These are phyloP conservation scores for Globisporangium mamillatum DNA, from an alignment of 352 stramenopile species.

Conservation along the genomic window DNA sequence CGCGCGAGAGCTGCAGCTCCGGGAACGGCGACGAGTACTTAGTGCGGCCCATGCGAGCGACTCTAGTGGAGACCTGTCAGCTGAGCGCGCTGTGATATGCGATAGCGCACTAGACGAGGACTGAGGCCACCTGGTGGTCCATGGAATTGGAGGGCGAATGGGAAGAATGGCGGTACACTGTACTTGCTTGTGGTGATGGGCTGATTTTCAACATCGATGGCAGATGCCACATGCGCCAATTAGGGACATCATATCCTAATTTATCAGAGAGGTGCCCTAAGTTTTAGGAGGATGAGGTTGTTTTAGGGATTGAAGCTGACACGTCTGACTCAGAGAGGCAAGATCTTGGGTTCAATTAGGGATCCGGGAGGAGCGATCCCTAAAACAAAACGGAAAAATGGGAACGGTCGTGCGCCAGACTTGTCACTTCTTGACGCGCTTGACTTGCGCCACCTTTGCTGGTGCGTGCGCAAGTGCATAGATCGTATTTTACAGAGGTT, in stretches of 20 bases:
- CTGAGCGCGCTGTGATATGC: neutral
- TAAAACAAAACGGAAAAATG: neutral
- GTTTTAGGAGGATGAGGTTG: neutral
- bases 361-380: neutral
- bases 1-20: conserved; percentile 22
- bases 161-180: neutral
- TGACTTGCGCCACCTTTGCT: neutral
- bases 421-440: neutral
- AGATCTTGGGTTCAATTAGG: neutral
- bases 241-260: neutral
- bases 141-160: neutral
- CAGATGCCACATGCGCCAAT: neutral
- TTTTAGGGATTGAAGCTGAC: neutral
- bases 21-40: conserved; percentile 30
- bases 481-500: neutral
- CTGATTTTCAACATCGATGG: neutral
- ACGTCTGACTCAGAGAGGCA: neutral
- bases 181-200: neutral
- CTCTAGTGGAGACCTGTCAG: neutral
- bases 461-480: neutral
- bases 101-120: neutral
- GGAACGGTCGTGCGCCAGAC: neutral
- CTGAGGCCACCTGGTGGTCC: neutral
- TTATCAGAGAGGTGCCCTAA: neutral
- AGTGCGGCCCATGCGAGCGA: neutral